These are phyloP conservation scores for Phialophora macrospora DNA, from an alignment of 2,329 filamentous ascomycete genomes.

Conservation along the genomic window DNA sequence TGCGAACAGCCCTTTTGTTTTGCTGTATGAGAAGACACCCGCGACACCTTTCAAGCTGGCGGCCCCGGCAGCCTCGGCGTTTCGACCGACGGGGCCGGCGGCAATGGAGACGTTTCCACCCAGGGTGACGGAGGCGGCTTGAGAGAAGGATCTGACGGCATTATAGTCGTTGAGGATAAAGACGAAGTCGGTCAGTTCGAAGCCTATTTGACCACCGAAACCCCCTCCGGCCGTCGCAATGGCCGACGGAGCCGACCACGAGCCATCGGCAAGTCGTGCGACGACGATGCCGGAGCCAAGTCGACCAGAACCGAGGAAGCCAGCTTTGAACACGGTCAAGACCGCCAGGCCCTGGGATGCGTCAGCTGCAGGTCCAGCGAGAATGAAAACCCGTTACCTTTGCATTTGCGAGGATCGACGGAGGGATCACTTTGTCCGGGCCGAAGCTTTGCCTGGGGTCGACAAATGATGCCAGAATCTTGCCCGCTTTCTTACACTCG, in stretches of 20 bases:
- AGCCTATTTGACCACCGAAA: conserved; percentile 58
- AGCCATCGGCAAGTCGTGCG: conserved; percentile 54
- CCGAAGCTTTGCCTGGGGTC: conserved; percentile 92
- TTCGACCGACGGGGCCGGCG: conserved; percentile 89
- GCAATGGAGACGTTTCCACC: conserved; percentile 97
- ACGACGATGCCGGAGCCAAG: conserved; percentile 58
- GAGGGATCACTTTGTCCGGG: conserved; percentile 96
- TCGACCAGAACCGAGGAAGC: conserved; percentile 56
- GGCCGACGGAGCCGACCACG: conserved; percentile 57
- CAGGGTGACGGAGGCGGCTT: conserved; percentile 86
- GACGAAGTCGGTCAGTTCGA: conserved; percentile 71
- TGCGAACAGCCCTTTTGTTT: conserved; percentile 96
- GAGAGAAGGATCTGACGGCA: conserved; percentile 92
- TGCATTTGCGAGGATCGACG: conserved; percentile 83
- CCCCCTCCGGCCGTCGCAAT: conserved; percentile 56
- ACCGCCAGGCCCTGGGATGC: conserved; percentile 53
- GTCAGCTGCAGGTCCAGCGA: conserved; percentile 22
- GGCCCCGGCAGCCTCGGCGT: conserved; percentile 93
- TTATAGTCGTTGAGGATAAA: conserved; percentile 94
- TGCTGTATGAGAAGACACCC: conserved; percentile 94
- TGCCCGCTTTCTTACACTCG: conserved; percentile 96
- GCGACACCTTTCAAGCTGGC: conserved; percentile 88
- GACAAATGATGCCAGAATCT: conserved; percentile 92
- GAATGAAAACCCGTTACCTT: conserved; percentile 64
- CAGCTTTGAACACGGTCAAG: conserved; percentile 56